Conservation (phyloP, 139 green algal species). For the Tetraselmis chui region DNA sequence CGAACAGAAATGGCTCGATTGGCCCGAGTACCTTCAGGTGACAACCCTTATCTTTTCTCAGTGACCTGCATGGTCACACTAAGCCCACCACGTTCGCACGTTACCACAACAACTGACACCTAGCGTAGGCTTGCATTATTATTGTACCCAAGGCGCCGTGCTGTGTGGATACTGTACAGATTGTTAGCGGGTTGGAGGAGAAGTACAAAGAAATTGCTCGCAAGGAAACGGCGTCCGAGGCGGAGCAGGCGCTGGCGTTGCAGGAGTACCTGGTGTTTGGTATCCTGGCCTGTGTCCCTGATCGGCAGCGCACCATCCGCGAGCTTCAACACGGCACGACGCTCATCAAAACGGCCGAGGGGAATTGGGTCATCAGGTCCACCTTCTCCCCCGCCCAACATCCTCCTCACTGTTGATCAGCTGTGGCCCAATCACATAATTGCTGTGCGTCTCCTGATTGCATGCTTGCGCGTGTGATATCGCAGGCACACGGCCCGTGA, state of each 20-base stretch:
- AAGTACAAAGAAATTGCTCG: neutral
- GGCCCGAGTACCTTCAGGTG: conserved; percentile 46
- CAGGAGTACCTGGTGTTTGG: conserved; percentile 66
- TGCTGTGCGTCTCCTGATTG: too few relatives aligned
- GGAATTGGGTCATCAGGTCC: conserved; percentile 49
- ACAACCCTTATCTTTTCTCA: neutral
- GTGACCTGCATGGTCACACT: neutral
- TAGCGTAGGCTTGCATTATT: too few relatives aligned
- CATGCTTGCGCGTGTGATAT: neutral
- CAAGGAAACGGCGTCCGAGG: neutral
- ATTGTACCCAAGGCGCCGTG: too few relatives aligned
- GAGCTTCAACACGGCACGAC: conserved; percentile 62
- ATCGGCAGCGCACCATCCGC: conserved; percentile 62
- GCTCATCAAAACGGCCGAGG: conserved; percentile 39
- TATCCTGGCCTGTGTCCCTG: conserved; percentile 62
- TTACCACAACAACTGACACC: neutral
- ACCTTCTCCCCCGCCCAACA: neutral
- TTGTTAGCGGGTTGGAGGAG: neutral
- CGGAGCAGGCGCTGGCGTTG: conserved; percentile 29
- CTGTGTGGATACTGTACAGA: neutral
- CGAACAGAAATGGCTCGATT: conserved; percentile 60
- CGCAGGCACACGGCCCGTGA: conserved; percentile 32
- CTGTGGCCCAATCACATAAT: neutral
- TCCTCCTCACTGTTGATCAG: neutral
- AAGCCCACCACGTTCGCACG: neutral